Base-by-base conservation (phyloP, 129 eudicot species). In the Flaveria ramosissima region DNA sequence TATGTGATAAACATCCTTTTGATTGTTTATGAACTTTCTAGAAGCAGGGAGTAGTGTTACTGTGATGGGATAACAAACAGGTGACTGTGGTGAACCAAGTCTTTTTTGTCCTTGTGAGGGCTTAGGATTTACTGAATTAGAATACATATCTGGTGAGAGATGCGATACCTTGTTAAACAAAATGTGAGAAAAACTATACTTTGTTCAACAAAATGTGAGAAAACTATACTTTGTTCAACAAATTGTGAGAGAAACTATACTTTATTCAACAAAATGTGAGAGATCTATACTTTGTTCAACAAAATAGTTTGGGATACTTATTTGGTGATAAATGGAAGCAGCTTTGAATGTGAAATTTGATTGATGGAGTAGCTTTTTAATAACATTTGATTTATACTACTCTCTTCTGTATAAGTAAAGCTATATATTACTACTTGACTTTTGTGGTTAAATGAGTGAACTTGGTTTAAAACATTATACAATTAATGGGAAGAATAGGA, bases 41-140 rank as follows among this genome's bases (percentile, higher is more conserved):
- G 26, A 24, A 55, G 26, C n/a, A 55, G 61, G 39, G 41, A 60
- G 41, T 24, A 24, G 24, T 4, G 66, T 26, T 60, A 60, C 41
- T 60, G 17, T 60, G 67, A 60, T 60, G 41, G 67, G 41, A 60
- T 60, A 60, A 24, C 67, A 60, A 60, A 60, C 67, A 60, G 67
- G n/a, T 60, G n/a, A 24, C 67, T 60, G 67, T 60, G 41, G 17
- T 24, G 67, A 60, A 60, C 41, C 39, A 26, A 12, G 41, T 13
- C 3, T 24, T 11, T 60, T 7, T 60, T 60, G 10, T 17, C 11
- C 12, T 55, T 55, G 61, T 6, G 60, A 53, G 6, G 64, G 64
- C 11, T 57, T 57, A 57, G 64, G 32, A 57, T 0, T 30, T 30
- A 30, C 36, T 30, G 36, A 30, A 30, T 30, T 30, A 30, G 36